These are phyloP conservation scores for Diaporthe australafricana DNA, from an alignment of 2,329 filamentous ascomycete genomes.

Conservation along the genomic window DNA sequence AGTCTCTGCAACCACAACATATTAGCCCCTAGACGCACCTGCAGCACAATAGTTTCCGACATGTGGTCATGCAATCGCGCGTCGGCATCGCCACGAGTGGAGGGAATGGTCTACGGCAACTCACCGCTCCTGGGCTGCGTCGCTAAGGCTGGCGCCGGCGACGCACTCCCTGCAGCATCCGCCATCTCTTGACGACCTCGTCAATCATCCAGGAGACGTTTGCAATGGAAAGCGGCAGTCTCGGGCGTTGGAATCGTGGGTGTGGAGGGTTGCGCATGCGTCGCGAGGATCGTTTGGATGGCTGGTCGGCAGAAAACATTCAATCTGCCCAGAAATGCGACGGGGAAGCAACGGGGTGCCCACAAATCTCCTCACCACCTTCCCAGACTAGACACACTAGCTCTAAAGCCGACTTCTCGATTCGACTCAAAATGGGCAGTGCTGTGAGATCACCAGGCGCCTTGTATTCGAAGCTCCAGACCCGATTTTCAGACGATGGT, in stretches of 20 bases:
- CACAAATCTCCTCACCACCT: slow-evolving; percentile 32
- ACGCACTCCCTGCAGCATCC: slow-evolving; percentile 38
- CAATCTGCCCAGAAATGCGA: slow-evolving; percentile 31
- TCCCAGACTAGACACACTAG: slow-evolving; percentile 14
- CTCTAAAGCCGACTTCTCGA: background rate
- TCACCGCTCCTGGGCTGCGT: slow-evolving; percentile 35
- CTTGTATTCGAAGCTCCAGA: too few species aligned
- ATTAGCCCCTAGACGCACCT: background rate
- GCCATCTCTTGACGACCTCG: slow-evolving; percentile 34
- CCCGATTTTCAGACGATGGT: too few species aligned
- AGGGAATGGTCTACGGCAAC: slow-evolving; percentile 3
- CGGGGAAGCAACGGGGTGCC: slow-evolving; percentile 6
- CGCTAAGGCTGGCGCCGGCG: slow-evolving; percentile 38
- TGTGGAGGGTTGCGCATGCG: slow-evolving; percentile 18
- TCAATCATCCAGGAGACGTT: slow-evolving; percentile 34
- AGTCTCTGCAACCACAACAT: slow-evolving; percentile 7
- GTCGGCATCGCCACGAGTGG: background rate
- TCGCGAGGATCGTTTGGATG: slow-evolving; percentile 27
- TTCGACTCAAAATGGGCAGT: background rate
- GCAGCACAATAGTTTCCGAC: background rate
- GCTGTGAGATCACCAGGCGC: background rate
- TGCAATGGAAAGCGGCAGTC: background rate
- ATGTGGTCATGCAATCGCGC: background rate
- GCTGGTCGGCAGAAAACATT: slow-evolving; percentile 34
- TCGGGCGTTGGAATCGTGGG: background rate